Evolutionary conservation across 164 flowering plant genomes (phyloP).

Genomic region (Buxus sempervirens): DNA sequence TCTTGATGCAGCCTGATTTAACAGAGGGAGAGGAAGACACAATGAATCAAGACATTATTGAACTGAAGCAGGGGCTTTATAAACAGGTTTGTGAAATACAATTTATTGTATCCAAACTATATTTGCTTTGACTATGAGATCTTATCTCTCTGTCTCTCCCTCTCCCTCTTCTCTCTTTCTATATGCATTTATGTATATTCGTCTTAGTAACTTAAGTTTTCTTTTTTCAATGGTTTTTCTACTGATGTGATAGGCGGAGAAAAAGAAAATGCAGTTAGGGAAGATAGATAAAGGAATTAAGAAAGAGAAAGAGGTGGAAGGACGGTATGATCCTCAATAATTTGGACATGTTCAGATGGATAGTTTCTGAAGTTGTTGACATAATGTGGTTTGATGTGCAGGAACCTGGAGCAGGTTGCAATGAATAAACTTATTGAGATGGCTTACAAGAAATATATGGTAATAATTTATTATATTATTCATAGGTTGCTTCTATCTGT

Average conservation of each 20-base stretch:
- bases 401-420: conserved; percentile 71
- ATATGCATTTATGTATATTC: too few species aligned
- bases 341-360: conserved; percentile 5
- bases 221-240: background rate
- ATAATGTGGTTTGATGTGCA: conserved; percentile 29
- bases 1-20: conserved; percentile 63
- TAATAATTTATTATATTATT: conserved; percentile 21
- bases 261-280: conserved; percentile 43
- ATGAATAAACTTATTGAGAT: conserved; percentile 70
- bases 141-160: background rate
- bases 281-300: conserved; percentile 42
- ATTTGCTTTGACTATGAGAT: background rate
- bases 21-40: conserved; percentile 71
- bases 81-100: conserved; percentile 47
- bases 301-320: conserved; percentile 33
- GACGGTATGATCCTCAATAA: conserved; percentile 32
- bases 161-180: background rate
- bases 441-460: conserved; percentile 75
- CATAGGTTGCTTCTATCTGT: background rate
- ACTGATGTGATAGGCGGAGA: conserved; percentile 38
- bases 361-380: conserved; percentile 1
- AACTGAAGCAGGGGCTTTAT: conserved; percentile 41
- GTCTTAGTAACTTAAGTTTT: background rate
- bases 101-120: background rate
- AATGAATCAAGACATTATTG: conserved; percentile 48